Base-by-base conservation (phyloP, 1,284 basidiomycete species). In the Bjerkandera adusta region DNA sequence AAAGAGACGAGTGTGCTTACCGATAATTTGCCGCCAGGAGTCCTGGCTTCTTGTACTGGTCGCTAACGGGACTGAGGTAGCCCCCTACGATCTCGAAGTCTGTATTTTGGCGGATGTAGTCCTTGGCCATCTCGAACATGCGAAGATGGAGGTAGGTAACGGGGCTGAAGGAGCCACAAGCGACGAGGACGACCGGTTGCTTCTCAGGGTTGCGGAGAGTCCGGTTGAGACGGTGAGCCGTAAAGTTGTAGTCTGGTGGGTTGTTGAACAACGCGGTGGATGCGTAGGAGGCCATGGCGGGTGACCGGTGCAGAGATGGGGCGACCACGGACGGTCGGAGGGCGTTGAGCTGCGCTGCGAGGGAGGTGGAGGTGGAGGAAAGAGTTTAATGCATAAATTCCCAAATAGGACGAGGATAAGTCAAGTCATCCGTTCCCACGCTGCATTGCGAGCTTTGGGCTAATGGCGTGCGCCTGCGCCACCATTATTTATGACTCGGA, bases 71-170 rank as follows among this genome's bases (percentile, higher is more conserved):
- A 61, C 91, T 94, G 61, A 97, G 85, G 70, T 97, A 97, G 1
- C 92, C 92, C 18, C 90, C 94, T 58, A 97, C 78, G 58, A 97
- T 86, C 72, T 97, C 94, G 62, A 91, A 96, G 55, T 93, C 82
- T 52, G 92, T 93, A 59, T 90, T 91, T 63, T 97, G 94, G 44
- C 92, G 80, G 49, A 92, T 83, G 61, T 92, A 94, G 71, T 97
- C 94, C 69, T 89, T 91, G 48, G 94, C 94, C 94, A 97, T 97
- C 67, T 97, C 94, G 68, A 97, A 97, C 91, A 97, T 97, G 49
- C 94, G 89, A 30, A 92, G 83, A 61, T 87, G 86, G 48, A 90
- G 81, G 58, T 87, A 90, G 15, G 87, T 90, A 52, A 90, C 79
- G 13, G 85, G 86, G 63, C 83, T 88, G 75, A 89, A 89, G 53